A percentile compares a stretch with the other conserved stretches of the same genome.
phyloP scores from a whole-genome alignment of 1,139 yeast genomes.

The Chernovozyma sophiae-reginae region DNA sequence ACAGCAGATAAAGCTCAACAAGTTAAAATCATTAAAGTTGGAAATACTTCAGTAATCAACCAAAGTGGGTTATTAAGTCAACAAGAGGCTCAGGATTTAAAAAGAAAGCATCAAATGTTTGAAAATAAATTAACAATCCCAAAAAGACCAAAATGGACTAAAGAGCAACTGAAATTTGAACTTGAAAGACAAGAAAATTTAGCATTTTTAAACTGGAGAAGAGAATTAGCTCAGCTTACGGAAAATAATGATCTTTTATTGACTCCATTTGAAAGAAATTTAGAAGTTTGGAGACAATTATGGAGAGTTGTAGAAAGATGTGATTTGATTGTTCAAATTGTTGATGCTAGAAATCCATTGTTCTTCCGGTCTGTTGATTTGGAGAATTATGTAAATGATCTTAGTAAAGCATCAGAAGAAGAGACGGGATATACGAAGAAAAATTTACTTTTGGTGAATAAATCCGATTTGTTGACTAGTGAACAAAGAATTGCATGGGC shows the following conservation, averaged over 20 bases:
- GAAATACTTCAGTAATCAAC: constrained; percentile 50
- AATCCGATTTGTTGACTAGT: constrained; percentile 81
- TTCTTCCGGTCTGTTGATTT: constrained; percentile 87
- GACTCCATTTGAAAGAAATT: constrained; percentile 95
- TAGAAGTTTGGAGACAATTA: constrained; percentile 97
- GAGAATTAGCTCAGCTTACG: constrained; percentile 79
- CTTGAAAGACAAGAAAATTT: constrained; percentile 86
- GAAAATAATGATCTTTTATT: constrained; percentile 77
- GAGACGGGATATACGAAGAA: constrained; percentile 43
- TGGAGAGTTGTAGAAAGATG: constrained; percentile 98
- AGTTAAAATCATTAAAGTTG: constrained; percentile 79
- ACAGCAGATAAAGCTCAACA: constrained; percentile 85
- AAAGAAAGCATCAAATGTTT: constrained; percentile 66
- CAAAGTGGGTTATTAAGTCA: constrained; percentile 52
- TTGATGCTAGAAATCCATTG: constrained; percentile 93
- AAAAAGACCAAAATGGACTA: constrained; percentile 84
- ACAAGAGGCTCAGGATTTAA: constrained; percentile 63
- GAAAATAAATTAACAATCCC: constrained; percentile 88
- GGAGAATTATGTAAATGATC: constrained; percentile 75
- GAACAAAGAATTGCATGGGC: constrained; percentile 87
- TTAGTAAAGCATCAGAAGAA: constrained; percentile 44
- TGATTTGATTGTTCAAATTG: constrained; percentile 93
- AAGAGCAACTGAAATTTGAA: constrained; percentile 65
- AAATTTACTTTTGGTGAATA: constrained; percentile 82
- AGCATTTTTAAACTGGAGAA: constrained; percentile 90